Evolutionary conservation across 352 stramenopile genomes (phyloP).

Genomic region (Globisporangium camurandrum): DNA sequence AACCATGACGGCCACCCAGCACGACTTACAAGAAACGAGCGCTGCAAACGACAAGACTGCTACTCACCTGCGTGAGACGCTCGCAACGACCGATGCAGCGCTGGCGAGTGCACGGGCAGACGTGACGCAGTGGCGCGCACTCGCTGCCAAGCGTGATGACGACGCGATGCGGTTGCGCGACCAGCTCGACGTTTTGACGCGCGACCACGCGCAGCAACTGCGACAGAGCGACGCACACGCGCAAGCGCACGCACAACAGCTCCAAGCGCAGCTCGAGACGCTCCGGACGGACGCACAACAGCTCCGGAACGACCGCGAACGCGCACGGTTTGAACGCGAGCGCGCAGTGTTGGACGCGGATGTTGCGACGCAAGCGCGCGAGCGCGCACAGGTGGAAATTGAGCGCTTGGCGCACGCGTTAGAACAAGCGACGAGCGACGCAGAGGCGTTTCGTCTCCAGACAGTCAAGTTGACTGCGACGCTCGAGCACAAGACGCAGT

Average conservation of each 20-base stretch:
- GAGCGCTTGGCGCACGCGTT: constrained; percentile 41
- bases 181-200: constrained; percentile 26
- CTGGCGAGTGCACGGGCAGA: constrained; percentile 28
- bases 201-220: constrained; percentile 49
- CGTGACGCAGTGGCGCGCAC: constrained; percentile 30
- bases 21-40: constrained; percentile 40
- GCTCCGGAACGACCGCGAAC: constrained; percentile 40
- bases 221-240: constrained; percentile 30
- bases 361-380: constrained; percentile 37
- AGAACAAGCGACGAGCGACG: constrained; percentile 35
- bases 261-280: constrained; percentile 47
- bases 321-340: constrained; percentile 50
- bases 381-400: constrained; percentile 34
- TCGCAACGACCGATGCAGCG: constrained; percentile 9
- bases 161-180: constrained; percentile 26
- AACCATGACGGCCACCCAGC: constrained; percentile 19
- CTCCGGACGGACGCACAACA: constrained; percentile 42
- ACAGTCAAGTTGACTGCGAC: constrained; percentile 44
- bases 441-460: constrained; percentile 34
- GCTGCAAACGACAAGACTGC: too few relatives aligned
- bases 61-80: too few relatives aligned
- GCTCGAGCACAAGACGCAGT: constrained; percentile 47
- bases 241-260: constrained; percentile 6
- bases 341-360: constrained; percentile 40
- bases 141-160: constrained; percentile 37